Evolutionary conservation across 176 grass and related monocot genomes (phyloP), one percentile per base, ranked within the genome.

Genomic region (Ampelocalamus luodianensis): DNA sequence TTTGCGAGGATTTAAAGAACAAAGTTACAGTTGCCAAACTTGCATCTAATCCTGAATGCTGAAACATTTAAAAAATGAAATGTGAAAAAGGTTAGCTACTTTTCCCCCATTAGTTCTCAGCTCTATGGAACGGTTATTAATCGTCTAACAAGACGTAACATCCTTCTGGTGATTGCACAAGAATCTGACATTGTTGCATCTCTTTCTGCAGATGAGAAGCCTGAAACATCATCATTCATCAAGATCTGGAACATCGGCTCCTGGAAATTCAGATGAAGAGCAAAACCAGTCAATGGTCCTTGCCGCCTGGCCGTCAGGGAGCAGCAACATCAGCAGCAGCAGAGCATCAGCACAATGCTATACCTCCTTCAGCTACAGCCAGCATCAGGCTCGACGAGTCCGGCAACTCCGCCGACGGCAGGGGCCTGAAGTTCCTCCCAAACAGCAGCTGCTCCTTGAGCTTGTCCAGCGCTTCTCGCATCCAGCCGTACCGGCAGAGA

Each of bases 401-500:
- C 29, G 54, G 45, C 70, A 63, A 8, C 71, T 89, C 60, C 0
- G 5, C n/a, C 1, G 51, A 51, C 7, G 50, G 53, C 9, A 13
- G 34, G 24, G 61, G 9, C 44, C 51, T 55, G 22, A 85, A 55
- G 14, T 55, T 68, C 64, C 53, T 36, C 44, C 59, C 36, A 11
- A 77, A 85, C 63, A 55, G 23, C 42, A 85, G 83, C 43, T 90
- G 88, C 53, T 90, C 83, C 77, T 90, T 85, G 43, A 94, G 85
- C 44, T 65, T 84, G 55, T 85, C 40, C 17, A 96, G 81, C 4
- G 84, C 89, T 80, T 93, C 84, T 9, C 82, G 81, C 89, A 96
- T 96, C 94, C 94, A 96, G 66, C 91, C 87, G 2, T 96, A 96
- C 42, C 91, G 89, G 24, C 89, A 96, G 17, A 91, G 65, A 4